Evolutionary conservation across 176 grass and related monocot genomes (phyloP).

Genomic region (Calamus simplicifolius): DNA sequence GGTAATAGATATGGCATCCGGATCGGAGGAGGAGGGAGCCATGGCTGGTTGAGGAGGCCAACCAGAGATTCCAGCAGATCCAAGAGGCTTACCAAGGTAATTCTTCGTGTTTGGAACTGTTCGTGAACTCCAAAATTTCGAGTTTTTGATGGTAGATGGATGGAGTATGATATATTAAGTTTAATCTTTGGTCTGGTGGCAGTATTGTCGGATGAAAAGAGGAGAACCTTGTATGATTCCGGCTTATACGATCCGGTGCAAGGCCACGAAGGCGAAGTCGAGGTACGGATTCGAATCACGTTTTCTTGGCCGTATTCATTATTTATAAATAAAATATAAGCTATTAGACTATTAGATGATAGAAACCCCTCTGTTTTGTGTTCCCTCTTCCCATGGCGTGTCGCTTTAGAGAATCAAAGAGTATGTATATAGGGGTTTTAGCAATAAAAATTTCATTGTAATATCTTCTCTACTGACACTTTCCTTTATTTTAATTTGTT

Average conservation of each 20-base stretch:
- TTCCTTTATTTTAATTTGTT: not conserved
- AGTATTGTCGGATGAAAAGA: constrained; percentile 79
- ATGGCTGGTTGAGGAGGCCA: constrained; percentile 56
- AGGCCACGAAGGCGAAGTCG: constrained; percentile 51
- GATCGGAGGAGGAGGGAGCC: constrained; percentile 49
- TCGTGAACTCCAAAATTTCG: too few species aligned
- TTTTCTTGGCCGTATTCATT: too few species aligned
- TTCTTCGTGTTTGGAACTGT: not conserved
- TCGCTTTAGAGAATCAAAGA: too few species aligned
- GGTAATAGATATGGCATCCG: constrained; percentile 71
- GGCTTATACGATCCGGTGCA: constrained; percentile 54
- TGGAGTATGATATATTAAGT: too few species aligned
- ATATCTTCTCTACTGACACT: too few species aligned
- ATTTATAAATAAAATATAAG: too few species aligned
- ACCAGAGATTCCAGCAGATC: constrained; percentile 67
- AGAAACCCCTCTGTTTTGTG: too few species aligned
- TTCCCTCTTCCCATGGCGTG: too few species aligned
- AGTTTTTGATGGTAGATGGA: too few species aligned
- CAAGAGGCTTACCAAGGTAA: constrained; percentile 87
- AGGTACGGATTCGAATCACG: constrained; percentile 20
- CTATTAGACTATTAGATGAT: too few species aligned
- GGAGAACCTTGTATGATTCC: constrained; percentile 57
- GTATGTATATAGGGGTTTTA: too few species aligned
- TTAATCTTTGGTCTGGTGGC: not conserved
- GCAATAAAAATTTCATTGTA: too few species aligned